Evolutionary conservation across 2,329 filamentous ascomycete genomes (phyloP).

Genomic region (Alternaria ethzedia): DNA sequence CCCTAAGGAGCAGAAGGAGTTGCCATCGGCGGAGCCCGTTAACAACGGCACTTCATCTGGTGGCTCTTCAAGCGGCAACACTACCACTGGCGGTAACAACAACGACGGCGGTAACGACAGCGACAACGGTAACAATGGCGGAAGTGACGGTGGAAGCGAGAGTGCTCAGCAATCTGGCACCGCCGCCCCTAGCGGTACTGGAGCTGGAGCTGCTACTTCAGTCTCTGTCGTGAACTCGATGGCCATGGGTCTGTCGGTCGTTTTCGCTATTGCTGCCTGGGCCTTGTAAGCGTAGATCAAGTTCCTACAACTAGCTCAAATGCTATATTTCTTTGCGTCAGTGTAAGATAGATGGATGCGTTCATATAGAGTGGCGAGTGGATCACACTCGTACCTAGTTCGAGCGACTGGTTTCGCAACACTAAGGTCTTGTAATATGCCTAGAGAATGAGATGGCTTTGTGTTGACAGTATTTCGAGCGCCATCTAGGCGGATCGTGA

Average conservation of each 20-base stretch:
- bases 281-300: constrained; percentile 20
- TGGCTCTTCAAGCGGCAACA: constrained; percentile 16
- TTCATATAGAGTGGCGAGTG: background rate
- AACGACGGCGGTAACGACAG: background rate
- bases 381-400: background rate
- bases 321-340: background rate
- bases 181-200: constrained; percentile 1
- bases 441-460: constrained; percentile 1
- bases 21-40: constrained; percentile 20
- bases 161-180: background rate
- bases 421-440: constrained; percentile 9
- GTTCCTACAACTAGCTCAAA: background rate
- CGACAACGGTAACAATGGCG: background rate
- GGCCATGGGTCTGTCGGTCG: constrained; percentile 33
- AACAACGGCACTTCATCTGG: constrained; percentile 23
- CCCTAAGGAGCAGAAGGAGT: constrained; percentile 30
- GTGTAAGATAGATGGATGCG: constrained; percentile 1
- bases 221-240: constrained; percentile 29
- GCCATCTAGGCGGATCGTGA: background rate
- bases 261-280: constrained; percentile 34
- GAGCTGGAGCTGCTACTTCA: constrained; percentile 19
- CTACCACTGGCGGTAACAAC: constrained; percentile 6
- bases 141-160: background rate
- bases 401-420: constrained; percentile 3
- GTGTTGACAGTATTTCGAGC: background rate